phyloP scores from a whole-genome alignment of 2,329 filamentous ascomycete species.

The Fusarium caatingaense region DNA sequence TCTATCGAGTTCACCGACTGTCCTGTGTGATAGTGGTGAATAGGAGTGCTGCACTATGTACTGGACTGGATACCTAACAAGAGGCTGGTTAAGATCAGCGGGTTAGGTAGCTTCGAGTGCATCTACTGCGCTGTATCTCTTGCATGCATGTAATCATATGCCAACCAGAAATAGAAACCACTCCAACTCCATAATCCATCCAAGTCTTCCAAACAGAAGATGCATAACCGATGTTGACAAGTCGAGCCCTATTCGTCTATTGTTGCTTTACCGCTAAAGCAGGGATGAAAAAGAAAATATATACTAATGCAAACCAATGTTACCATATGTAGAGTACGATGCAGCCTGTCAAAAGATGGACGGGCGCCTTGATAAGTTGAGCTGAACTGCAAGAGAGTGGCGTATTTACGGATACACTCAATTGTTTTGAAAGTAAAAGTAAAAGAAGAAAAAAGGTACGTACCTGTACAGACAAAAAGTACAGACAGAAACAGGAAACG shows the following conservation, averaged over 20 bases:
- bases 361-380: slow-evolving; percentile 25
- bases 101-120: background rate
- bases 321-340: background rate
- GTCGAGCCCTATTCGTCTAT: background rate
- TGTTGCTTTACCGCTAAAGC: background rate
- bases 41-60: slow-evolving; percentile 13
- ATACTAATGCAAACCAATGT: background rate
- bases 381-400: slow-evolving; percentile 33
- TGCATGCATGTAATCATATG: background rate
- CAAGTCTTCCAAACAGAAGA: slow-evolving; percentile 17
- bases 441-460: background rate
- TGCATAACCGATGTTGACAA: background rate
- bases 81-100: slow-evolving; percentile 16
- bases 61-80: background rate
- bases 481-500: slow-evolving; percentile 3
- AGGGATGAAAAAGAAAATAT: background rate
- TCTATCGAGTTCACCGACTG: slow-evolving; percentile 27
- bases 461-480: slow-evolving; percentile 12
- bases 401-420: slow-evolving; percentile 7
- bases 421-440: background rate
- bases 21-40: slow-evolving; percentile 12
- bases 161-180: background rate
- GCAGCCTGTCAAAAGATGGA: slow-evolving; percentile 6
- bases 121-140: background rate
- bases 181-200: background rate